These are phyloP conservation scores for Neofusicoccum cordaticola DNA, from an alignment of 2,329 filamentous ascomycete genomes.

Conservation along the genomic window DNA sequence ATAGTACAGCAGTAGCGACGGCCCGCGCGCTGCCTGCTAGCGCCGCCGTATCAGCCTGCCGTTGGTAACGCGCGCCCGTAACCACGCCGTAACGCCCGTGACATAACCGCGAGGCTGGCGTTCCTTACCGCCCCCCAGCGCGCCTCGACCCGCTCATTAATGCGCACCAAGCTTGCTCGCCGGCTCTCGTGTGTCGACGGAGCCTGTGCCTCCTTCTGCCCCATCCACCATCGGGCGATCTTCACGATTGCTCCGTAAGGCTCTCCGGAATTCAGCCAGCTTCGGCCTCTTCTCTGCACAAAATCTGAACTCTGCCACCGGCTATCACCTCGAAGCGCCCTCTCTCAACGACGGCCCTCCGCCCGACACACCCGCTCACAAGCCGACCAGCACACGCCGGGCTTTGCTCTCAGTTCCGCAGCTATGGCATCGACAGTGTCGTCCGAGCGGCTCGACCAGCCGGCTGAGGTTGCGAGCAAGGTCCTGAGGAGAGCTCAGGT, in stretches of 20 bases:
- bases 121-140: not conserved
- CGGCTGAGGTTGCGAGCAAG: constrained; percentile 41
- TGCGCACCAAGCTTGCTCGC: constrained; percentile 12
- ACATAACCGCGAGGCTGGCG: not conserved
- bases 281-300: constrained; percentile 15
- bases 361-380: constrained; percentile 1
- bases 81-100: not conserved
- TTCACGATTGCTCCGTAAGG: constrained; percentile 15
- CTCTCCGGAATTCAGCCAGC: constrained; percentile 18
- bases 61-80: not conserved
- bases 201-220: constrained; percentile 16
- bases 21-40: not conserved
- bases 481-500: constrained; percentile 44
- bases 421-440: constrained; percentile 17
- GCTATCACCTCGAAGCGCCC: not conserved
- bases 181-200: constrained; percentile 14
- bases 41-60: not conserved
- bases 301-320: constrained; percentile 16
- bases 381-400: not conserved
- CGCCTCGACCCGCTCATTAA: constrained; percentile 10
- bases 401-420: constrained; percentile 8
- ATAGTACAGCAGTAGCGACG: not conserved
- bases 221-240: constrained; percentile 17
- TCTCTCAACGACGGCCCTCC: not conserved
- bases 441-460: constrained; percentile 30